Conservation (phyloP, 2,329 filamentous ascomycete species). For the Colletotrichum falcatum region DNA sequence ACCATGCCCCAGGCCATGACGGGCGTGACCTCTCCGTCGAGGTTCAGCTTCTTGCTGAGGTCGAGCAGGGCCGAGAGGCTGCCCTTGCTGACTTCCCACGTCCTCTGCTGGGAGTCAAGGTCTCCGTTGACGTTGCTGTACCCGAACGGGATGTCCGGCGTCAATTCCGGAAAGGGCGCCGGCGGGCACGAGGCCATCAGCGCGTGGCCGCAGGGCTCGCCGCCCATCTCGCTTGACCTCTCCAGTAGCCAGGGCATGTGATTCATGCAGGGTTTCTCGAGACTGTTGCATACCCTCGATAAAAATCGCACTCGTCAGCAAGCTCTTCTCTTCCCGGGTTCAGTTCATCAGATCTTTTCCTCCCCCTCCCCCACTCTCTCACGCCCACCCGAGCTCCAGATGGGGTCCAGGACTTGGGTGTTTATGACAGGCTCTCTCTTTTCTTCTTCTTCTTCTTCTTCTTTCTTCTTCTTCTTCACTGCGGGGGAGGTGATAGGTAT, state of each 20-base stretch:
- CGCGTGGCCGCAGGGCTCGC: conserved; percentile 85
- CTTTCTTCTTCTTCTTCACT: conserved; percentile 53
- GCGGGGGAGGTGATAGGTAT: conserved; percentile 74
- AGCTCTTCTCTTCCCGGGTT: conserved; percentile 45
- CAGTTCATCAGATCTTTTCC: conserved; percentile 11
- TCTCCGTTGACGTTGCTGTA: conserved; percentile 52
- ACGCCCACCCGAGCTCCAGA: conserved; percentile 34
- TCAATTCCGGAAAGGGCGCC: conserved; percentile 65
- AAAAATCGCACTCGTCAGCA: conserved; percentile 59
- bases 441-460: conserved; percentile 38
- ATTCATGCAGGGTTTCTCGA: conserved; percentile 94
- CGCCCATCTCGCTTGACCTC: conserved; percentile 67
- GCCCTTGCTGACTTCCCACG: conserved; percentile 81
- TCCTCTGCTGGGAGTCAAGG: conserved; percentile 71
- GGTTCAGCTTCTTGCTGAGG: conserved; percentile 83
- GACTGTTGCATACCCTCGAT: conserved; percentile 65
- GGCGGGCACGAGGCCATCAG: conserved; percentile 94
- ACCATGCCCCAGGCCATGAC: conserved; percentile 95
- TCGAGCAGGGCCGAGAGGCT: conserved; percentile 87
- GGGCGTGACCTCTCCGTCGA: conserved; percentile 92
- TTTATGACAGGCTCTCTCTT: conserved; percentile 24
- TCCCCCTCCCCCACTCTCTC: conserved; percentile 8
- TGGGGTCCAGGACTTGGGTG: conserved; percentile 34
- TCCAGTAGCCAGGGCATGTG: conserved; percentile 85
- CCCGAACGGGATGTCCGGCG: conserved; percentile 65